Percentiles rank a stretch among this genome's conserved stretches.
These are phyloP conservation scores for Gaeumannomyces tritici DNA, from an alignment of 2,329 filamentous ascomycete genomes.

Conservation along the genomic window DNA sequence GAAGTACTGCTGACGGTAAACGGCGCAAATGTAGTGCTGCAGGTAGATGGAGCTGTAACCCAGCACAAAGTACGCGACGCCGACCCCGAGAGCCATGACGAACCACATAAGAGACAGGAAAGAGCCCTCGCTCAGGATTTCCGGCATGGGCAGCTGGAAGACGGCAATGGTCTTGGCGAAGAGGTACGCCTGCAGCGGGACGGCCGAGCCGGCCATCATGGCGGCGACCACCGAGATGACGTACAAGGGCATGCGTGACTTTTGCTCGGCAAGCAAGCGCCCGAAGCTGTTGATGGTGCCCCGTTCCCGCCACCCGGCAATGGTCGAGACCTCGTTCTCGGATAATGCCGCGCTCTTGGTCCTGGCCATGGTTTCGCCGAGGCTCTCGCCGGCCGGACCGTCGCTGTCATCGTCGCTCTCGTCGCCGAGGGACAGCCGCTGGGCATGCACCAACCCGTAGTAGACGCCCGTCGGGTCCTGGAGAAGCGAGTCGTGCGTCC, in stretches of 20 bases:
- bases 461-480: constrained; percentile 52
- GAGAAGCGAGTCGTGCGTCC: constrained; percentile 65
- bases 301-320: constrained; percentile 16
- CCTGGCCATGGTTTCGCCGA: constrained; percentile 26
- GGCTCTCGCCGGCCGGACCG: constrained; percentile 26
- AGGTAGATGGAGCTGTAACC: constrained; percentile 28
- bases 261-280: constrained; percentile 46
- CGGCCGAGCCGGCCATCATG: constrained; percentile 30
- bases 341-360: constrained; percentile 35
- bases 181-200: constrained; percentile 43
- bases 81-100: constrained; percentile 42
- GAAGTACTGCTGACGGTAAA: constrained; percentile 52
- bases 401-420: constrained; percentile 25
- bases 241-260: constrained; percentile 39
- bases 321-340: constrained; percentile 13
- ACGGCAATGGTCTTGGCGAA: constrained; percentile 43
- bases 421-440: constrained; percentile 46
- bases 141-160: constrained; percentile 26
- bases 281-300: constrained; percentile 44
- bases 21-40: constrained; percentile 37
- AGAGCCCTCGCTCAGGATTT: constrained; percentile 18
- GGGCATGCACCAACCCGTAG: constrained; percentile 54
- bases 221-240: constrained; percentile 36
- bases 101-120: constrained; percentile 62
- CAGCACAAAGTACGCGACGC: constrained; percentile 42